Conservation (phyloP, 1,139 yeast species). For the Blastobotrys malaysiensis region DNA sequence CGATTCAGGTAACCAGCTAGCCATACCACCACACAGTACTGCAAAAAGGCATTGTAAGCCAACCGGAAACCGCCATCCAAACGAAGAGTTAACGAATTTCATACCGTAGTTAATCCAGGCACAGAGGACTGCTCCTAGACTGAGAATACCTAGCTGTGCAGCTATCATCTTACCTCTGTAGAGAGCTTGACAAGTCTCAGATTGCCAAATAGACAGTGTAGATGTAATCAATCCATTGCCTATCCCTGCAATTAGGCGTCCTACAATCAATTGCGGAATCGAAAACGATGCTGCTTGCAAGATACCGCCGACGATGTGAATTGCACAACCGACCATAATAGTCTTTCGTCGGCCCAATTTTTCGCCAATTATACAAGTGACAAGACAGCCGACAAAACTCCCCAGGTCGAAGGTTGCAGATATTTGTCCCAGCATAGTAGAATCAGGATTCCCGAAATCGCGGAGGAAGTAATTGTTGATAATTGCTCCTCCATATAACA, state of each 20-base stretch:
- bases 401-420: conserved; percentile 14
- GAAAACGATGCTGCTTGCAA: conserved; percentile 49
- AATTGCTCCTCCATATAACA: conserved; percentile 11
- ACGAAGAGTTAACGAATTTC: conserved; percentile 28
- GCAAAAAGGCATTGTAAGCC: not conserved
- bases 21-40: not conserved
- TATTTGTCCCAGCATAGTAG: conserved; percentile 14
- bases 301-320: conserved; percentile 16
- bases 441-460: conserved; percentile 11
- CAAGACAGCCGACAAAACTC: conserved; percentile 9
- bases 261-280: conserved; percentile 64
- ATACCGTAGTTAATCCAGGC: conserved; percentile 57
- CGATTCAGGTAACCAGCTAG: conserved; percentile 44
- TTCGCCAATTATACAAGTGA: conserved; percentile 8
- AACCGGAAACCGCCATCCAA: conserved; percentile 28
- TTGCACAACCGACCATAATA: conserved; percentile 7
- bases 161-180: conserved; percentile 15
- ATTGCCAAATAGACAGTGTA: conserved; percentile 18
- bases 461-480: conserved; percentile 9
- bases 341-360: conserved; percentile 18
- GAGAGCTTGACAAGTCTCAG: conserved; percentile 17
- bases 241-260: conserved; percentile 66
- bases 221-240: conserved; percentile 53
- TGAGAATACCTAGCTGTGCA: conserved; percentile 23
- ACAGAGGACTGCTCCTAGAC: not conserved